Evolutionary conservation across 2,329 filamentous ascomycete species (phyloP).

Genomic region (Arthrobotrys iridis): DNA sequence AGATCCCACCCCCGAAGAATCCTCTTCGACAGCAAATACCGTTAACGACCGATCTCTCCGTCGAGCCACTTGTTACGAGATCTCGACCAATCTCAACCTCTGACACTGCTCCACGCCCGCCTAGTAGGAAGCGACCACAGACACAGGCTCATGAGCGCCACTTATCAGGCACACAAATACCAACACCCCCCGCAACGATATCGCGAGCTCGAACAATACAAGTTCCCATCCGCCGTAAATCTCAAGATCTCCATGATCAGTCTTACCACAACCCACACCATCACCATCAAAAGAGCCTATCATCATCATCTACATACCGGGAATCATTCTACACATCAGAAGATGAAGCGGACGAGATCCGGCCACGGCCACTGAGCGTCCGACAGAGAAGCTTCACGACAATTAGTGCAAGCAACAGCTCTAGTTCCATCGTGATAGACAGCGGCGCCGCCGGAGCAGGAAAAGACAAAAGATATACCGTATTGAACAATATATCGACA

Average conservation of each 20-base stretch:
- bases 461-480: constrained; percentile 23
- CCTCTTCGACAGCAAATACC: constrained; percentile 40
- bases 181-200: constrained; percentile 24
- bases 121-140: constrained; percentile 20
- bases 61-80: constrained; percentile 16
- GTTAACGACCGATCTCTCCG: constrained; percentile 24
- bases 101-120: background rate
- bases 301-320: constrained; percentile 17
- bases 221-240: constrained; percentile 14
- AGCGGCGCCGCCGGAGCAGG: constrained; percentile 10
- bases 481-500: background rate
- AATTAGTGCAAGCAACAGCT: constrained; percentile 47
- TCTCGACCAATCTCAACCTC: background rate
- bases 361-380: constrained; percentile 39
- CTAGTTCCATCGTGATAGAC: constrained; percentile 43
- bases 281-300: constrained; percentile 17
- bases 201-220: constrained; percentile 33
- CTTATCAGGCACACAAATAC: background rate
- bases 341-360: constrained; percentile 45
- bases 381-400: constrained; percentile 35
- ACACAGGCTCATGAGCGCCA: constrained; percentile 15
- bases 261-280: constrained; percentile 16
- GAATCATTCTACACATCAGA: constrained; percentile 49
- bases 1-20: constrained; percentile 48
- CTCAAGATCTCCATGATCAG: constrained; percentile 8